These are phyloP conservation scores for Silybum marianum DNA, from an alignment of 129 eudicot genomes.

Conservation along the genomic window DNA sequence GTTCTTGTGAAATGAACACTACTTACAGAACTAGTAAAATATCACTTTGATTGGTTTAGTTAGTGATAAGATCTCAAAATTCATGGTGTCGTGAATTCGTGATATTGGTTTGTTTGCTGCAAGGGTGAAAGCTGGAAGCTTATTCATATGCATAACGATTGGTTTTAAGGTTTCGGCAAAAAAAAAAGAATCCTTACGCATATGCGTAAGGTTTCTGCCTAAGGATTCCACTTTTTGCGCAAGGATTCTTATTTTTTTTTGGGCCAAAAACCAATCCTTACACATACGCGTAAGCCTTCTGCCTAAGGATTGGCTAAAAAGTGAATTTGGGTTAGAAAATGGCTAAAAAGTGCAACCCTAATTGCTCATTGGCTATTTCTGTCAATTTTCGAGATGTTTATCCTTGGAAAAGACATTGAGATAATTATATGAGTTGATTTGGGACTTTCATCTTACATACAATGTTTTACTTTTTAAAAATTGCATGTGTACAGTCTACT, in stretches of 20 bases:
- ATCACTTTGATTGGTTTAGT: background rate
- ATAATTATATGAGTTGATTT: background rate
- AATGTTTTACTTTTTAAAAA: background rate
- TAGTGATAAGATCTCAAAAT: background rate
- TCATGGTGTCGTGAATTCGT: background rate
- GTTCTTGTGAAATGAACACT: background rate
- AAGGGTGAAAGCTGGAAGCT: background rate
- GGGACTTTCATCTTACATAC: background rate
- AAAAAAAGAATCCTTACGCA: too few species aligned
- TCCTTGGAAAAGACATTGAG: background rate
- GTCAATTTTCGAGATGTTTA: background rate
- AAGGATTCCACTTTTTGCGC: too few species aligned
- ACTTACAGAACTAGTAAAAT: background rate
- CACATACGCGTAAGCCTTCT: too few species aligned
- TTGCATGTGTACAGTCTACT: slow-evolving; percentile 57
- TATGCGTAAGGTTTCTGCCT: too few species aligned
- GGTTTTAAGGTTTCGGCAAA: too few species aligned
- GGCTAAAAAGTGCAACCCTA: too few species aligned
- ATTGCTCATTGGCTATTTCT: too few species aligned
- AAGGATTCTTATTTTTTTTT: too few species aligned
- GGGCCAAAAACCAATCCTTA: too few species aligned
- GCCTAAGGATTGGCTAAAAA: too few species aligned
- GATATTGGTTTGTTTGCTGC: background rate
- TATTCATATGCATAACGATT: background rate
- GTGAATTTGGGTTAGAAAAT: too few species aligned